phyloP scores from a whole-genome alignment of 257 asterid species.

The Fraxinus quadrangulata region DNA sequence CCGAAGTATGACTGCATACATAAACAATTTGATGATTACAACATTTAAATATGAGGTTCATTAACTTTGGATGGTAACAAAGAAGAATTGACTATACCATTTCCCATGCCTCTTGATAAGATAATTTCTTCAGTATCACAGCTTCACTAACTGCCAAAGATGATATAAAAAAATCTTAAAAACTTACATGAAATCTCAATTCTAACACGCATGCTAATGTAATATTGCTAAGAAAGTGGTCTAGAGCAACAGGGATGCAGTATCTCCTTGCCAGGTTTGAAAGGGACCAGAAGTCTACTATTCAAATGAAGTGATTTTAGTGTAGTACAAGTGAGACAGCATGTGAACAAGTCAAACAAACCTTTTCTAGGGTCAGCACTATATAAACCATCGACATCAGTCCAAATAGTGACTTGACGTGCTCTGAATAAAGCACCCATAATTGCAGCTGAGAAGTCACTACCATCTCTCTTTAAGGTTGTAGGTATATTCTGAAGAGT shows the following conservation, averaged over 20 bases:
- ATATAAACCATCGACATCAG: conserved; percentile 94
- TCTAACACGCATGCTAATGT: background rate
- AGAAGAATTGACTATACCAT: conserved; percentile 57
- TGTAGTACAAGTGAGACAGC: conserved; percentile 4
- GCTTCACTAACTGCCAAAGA: conserved; percentile 84
- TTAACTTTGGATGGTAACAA: conserved; percentile 22
- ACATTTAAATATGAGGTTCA: conserved; percentile 21
- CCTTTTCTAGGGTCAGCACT: conserved; percentile 99
- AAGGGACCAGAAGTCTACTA: background rate
- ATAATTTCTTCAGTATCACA: conserved; percentile 76
- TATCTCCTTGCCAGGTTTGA: background rate
- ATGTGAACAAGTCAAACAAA: conserved; percentile 27
- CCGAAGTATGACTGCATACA: conserved; percentile 89
- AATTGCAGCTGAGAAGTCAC: conserved; percentile 99
- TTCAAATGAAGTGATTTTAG: background rate
- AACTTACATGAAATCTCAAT: conserved; percentile 3
- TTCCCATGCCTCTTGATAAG: conserved; percentile 99
- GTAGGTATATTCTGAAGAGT: conserved; percentile 91
- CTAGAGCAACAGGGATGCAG: background rate
- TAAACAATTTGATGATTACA: conserved; percentile 26
- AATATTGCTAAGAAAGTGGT: background rate
- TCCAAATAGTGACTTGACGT: conserved; percentile 95
- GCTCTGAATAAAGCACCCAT: conserved; percentile 93
- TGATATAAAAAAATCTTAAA: background rate
- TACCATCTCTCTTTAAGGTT: conserved; percentile 96